These are phyloP conservation scores for Hydnum rufescens DNA, from an alignment of 768 basidiomycete species.

Conservation along the genomic window DNA sequence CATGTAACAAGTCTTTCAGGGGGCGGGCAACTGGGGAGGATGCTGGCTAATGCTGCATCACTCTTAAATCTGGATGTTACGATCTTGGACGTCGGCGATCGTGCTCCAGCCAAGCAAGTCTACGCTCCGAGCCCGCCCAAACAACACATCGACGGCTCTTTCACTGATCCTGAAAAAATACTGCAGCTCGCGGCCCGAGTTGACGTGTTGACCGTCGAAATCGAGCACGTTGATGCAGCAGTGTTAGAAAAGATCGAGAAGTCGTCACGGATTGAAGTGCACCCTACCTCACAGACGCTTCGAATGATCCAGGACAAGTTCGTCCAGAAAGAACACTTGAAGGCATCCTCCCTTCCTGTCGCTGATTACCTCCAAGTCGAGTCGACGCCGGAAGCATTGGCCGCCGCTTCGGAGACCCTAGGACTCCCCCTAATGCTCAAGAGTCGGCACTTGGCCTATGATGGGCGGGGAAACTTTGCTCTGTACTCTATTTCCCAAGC, in stretches of 20 bases:
- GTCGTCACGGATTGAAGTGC: conserved; percentile 23
- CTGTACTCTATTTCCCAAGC: conserved; percentile 35
- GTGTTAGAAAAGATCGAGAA: conserved; percentile 44
- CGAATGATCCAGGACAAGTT: conserved; percentile 65
- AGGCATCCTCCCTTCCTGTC: conserved; percentile 29
- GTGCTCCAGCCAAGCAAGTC: conserved; percentile 80
- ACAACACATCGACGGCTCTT: conserved; percentile 73
- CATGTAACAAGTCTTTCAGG: conserved; percentile 26
- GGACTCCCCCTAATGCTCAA: conserved; percentile 93
- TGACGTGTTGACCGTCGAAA: conserved; percentile 85
- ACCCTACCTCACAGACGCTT: conserved; percentile 70
- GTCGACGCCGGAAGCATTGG: conserved; percentile 26
- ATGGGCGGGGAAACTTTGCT: conserved; percentile 84
- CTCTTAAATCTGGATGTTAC: conserved; percentile 66
- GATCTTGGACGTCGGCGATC: conserved; percentile 66
- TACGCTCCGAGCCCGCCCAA: conserved; percentile 30
- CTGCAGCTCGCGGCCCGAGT: conserved; percentile 57
- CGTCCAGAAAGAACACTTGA: conserved; percentile 42
- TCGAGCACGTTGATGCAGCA: conserved; percentile 79
- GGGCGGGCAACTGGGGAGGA: conserved; percentile 92
- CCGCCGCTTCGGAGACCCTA: conserved; percentile 33
- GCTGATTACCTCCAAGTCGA: conserved; percentile 43
- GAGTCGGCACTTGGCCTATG: conserved; percentile 85
- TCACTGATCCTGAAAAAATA: conserved; percentile 62
- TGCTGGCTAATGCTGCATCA: conserved; percentile 82